These are phyloP conservation scores for Cutaneotrichosporon arboriforme DNA, from an alignment of 1,284 basidiomycete genomes.

Conservation along the genomic window DNA sequence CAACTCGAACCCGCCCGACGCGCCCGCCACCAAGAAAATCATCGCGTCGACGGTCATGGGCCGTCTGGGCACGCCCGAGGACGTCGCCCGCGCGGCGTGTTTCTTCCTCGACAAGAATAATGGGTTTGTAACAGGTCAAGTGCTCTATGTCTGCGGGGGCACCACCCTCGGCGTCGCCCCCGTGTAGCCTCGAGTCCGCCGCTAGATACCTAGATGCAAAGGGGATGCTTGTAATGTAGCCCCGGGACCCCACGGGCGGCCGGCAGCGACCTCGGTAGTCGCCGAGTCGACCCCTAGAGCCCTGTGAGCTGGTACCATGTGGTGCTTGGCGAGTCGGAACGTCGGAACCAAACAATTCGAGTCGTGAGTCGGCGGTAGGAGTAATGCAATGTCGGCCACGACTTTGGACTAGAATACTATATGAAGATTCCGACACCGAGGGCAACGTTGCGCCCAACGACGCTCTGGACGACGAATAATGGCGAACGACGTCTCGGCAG, in stretches of 20 bases:
- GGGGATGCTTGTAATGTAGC: too few relatives aligned
- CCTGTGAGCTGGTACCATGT: background rate
- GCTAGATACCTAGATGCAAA: background rate
- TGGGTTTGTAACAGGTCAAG: conserved; percentile 14
- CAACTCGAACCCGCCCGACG: conserved; percentile 45
- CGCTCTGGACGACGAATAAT: too few relatives aligned
- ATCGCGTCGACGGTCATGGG: conserved; percentile 83
- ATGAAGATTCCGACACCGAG: too few relatives aligned
- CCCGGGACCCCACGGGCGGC: too few relatives aligned
- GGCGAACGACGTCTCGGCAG: too few relatives aligned
- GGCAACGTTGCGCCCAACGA: too few relatives aligned
- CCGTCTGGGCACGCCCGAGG: conserved; percentile 80
- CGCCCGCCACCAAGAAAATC: conserved; percentile 64
- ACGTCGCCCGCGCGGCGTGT: conserved; percentile 75
- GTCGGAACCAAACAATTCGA: conserved; percentile 4
- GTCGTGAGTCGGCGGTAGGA: background rate
- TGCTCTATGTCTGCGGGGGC: conserved; percentile 15
- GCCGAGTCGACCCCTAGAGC: background rate
- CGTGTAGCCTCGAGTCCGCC: background rate
- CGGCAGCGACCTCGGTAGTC: too few relatives aligned
- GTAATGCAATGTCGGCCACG: background rate
- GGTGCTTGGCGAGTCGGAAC: background rate
- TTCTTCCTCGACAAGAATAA: conserved; percentile 62
- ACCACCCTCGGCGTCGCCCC: conserved; percentile 13
- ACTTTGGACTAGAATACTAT: background rate